Conservation (phyloP, 2,329 filamentous ascomycete genomes). For the Chrysosporium keratinophilum region DNA sequence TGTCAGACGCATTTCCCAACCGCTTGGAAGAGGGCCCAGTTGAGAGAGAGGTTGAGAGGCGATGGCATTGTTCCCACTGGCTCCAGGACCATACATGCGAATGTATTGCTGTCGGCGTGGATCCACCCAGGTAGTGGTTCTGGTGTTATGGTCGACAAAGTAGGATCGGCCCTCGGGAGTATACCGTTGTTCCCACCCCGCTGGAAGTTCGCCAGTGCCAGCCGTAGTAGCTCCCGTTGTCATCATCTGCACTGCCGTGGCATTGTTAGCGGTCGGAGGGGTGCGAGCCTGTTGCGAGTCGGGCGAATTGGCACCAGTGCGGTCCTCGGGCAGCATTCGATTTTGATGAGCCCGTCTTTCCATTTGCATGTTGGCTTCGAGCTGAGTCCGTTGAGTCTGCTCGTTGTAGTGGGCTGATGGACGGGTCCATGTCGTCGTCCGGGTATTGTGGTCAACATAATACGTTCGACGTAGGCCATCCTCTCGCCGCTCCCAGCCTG, state of each 20-base stretch:
- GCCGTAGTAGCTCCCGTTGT: conserved; percentile 90
- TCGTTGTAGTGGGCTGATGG: conserved; percentile 70
- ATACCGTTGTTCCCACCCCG: conserved; percentile 91
- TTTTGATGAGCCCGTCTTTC: conserved; percentile 92
- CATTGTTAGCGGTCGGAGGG: conserved; percentile 38
- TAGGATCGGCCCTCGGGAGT: conserved; percentile 92
- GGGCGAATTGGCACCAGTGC: conserved; percentile 78
- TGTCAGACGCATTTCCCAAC: conserved; percentile 98
- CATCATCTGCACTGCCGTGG: conserved; percentile 69
- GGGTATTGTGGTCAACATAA: conserved; percentile 95
- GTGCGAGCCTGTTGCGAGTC: conserved; percentile 38
- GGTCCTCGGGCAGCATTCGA: conserved; percentile 86
- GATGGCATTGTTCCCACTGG: conserved; percentile 62
- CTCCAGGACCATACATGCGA: conserved; percentile 90
- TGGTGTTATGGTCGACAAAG: conserved; percentile 96
- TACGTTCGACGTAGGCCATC: conserved; percentile 93
- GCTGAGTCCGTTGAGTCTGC: conserved; percentile 62
- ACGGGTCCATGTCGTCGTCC: conserved; percentile 91
- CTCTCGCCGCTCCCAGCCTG: conserved; percentile 91
- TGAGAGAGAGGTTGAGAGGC: conserved; percentile 97
- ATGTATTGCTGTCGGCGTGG: conserved; percentile 96
- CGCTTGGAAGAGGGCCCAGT: conserved; percentile 84
- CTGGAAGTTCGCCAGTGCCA: conserved; percentile 85
- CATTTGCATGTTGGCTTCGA: conserved; percentile 83
- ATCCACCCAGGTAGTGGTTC: conserved; percentile 97